These are phyloP conservation scores for Leonotis leonurus DNA, from an alignment of 257 asterid species.

Conservation along the genomic window DNA sequence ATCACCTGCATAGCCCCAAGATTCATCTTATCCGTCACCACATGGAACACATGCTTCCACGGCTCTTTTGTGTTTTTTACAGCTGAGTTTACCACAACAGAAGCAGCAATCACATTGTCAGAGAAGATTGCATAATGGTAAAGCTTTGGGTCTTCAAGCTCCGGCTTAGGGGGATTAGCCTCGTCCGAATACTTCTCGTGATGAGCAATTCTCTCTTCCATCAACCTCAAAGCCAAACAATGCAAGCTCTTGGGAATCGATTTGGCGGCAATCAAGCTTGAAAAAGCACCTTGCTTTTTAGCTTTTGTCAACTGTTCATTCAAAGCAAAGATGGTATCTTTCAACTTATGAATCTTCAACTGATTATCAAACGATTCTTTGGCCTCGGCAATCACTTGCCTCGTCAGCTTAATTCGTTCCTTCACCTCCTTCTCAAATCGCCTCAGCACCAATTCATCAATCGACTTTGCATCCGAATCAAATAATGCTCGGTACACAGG, in stretches of 20 bases:
- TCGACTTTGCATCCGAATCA: conserved; percentile 37
- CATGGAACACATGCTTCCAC: conserved; percentile 69
- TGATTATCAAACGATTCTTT: conserved; percentile 71
- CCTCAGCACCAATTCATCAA: conserved; percentile 50
- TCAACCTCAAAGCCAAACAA: conserved; percentile 63
- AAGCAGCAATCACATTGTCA: conserved; percentile 71
- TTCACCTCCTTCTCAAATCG: conserved; percentile 74
- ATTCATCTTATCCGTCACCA: conserved; percentile 76
- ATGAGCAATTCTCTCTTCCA: conserved; percentile 78
- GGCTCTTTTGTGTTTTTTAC: conserved; percentile 70
- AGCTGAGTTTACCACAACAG: conserved; percentile 77
- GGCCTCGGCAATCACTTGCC: conserved; percentile 62
- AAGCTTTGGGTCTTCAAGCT: conserved; percentile 64
- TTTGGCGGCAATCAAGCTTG: conserved; percentile 81
- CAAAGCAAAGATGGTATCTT: conserved; percentile 61
- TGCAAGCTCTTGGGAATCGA: conserved; percentile 81
- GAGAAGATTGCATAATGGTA: conserved; percentile 78
- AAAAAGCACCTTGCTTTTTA: conserved; percentile 73
- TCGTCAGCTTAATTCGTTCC: conserved; percentile 53
- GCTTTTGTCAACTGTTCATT: conserved; percentile 64
- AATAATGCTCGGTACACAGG: conserved; percentile 43
- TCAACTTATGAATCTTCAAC: conserved; percentile 65
- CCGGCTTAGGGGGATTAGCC: conserved; percentile 53
- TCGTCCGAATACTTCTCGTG: conserved; percentile 63
- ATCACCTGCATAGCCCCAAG: conserved; percentile 76